Conservation (phyloP, 1,284 basidiomycete genomes). For the Malassezia japonica region DNA sequence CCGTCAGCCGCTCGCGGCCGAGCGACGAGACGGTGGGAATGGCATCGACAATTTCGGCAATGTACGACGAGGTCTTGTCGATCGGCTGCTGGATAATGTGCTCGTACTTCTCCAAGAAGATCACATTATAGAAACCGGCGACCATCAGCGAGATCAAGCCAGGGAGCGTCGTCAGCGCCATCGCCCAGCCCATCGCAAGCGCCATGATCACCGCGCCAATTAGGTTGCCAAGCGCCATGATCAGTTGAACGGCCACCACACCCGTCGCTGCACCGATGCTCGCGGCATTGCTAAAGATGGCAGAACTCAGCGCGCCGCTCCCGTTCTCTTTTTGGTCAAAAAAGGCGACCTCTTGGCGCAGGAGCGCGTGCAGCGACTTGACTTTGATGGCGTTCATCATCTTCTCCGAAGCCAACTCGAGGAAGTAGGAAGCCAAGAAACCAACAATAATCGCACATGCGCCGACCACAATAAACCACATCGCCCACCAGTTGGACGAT, state of each 20-base stretch:
- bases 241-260: conserved; percentile 48
- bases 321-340: conserved; percentile 45
- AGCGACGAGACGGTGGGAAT: conserved; percentile 50
- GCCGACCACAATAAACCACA: conserved; percentile 37
- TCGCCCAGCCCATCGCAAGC: conserved; percentile 48
- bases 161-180: conserved; percentile 47
- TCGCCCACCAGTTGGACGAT: conserved; percentile 25
- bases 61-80: conserved; percentile 39
- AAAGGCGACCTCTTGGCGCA: conserved; percentile 42
- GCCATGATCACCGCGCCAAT: conserved; percentile 48
- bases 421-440: conserved; percentile 27
- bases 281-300: conserved; percentile 44
- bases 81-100: conserved; percentile 37
- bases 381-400: conserved; percentile 31
- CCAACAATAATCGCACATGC: conserved; percentile 25
- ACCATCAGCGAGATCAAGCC: conserved; percentile 41
- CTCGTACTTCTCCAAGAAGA: conserved; percentile 43
- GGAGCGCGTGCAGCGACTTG: conserved; percentile 28
- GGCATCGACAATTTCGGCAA: conserved; percentile 50
- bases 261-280: conserved; percentile 49
- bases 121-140: conserved; percentile 43
- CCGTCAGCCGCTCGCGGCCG: conserved; percentile 47
- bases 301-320: conserved; percentile 49
- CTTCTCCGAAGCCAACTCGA: conserved; percentile 38
- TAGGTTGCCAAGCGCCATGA: conserved; percentile 44